Base-by-base conservation (phyloP, 1,284 basidiomycete species). In the Coriolopsis trogii region DNA sequence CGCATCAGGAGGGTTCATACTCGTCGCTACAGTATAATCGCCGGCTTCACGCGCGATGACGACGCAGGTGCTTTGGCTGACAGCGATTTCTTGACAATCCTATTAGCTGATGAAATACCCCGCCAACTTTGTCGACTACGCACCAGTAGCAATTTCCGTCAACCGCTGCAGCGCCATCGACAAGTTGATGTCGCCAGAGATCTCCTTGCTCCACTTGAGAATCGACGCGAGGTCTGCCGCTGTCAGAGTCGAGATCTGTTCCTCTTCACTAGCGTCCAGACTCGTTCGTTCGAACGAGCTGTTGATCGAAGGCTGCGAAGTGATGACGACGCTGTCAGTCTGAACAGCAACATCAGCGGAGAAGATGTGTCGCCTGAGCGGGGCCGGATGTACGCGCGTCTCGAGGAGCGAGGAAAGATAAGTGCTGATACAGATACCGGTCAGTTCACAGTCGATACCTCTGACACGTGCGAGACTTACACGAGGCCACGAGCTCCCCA, bases 401-500 rank as follows among this genome's bases (percentile, higher is more conserved):
- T 78, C 78, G 34, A 79, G 63, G 1, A 73, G 60, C 3, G 77
- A 70, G 16, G 74, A 78, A 12, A 86, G 71, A 58, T 82, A 69
- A 41, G 77, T 73, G 10, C 84, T 86, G 30, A 12, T 31, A 40
- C 37, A 4, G 44, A 26, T 18, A 51, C 50, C 37, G 26, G 53
- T 33, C 26, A 38, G 16, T 33, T 36, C 40, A 33, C 1, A 6
- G 41, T 24, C 30, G 18, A 26, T 1, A 10, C 26, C 6, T 3
- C 36, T 15, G 4, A 5, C 46, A 21, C 28, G 4, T 40, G 18
- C 24, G 49, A 29, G 28, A 71, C 82, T 55, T 70, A 86, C 85
- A 84, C 84, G 55, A 87, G 82, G 25, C 85, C 85, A 49, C 78
- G 78, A 21, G 86, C 85, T 20, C 85, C 85, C 85, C 84, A 87